Percentiles rank a stretch among this genome's conserved stretches.
Evolutionary conservation across 169 alveolate species (phyloP).

Genomic region (Cyclospora cayetanensis): DNA sequence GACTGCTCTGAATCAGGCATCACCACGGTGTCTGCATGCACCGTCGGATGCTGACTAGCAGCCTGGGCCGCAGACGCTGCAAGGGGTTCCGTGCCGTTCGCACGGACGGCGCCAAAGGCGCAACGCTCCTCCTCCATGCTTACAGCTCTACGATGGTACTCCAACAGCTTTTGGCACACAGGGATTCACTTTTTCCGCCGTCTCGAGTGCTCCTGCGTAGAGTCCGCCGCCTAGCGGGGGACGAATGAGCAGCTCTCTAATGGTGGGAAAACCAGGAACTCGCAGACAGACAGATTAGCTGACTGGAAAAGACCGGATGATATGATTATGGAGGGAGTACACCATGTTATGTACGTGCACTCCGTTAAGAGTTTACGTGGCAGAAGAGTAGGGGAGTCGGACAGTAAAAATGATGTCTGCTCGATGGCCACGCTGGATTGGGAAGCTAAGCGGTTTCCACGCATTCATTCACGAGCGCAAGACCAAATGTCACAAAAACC

Average conservation of each 20-base stretch:
- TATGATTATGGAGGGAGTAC: no score
- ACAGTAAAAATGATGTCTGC: no score
- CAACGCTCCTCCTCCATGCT: slow-evolving; percentile 53
- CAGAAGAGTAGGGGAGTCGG: no score
- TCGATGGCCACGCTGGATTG: no score
- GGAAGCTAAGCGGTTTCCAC: not conserved
- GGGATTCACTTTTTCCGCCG: not conserved
- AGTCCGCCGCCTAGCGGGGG: not conserved
- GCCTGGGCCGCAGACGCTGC: slow-evolving; percentile 27
- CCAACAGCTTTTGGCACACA: not conserved
- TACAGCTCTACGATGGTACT: not conserved
- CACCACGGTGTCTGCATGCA: not conserved
- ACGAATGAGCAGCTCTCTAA: not conserved
- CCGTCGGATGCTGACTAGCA: slow-evolving; percentile 64
- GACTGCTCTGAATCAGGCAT: not conserved
- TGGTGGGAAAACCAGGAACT: not conserved
- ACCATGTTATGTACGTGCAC: no score
- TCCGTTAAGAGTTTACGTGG: no score
- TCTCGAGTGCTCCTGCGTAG: not conserved
- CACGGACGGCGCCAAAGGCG: slow-evolving; percentile 27
- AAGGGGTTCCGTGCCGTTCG: slow-evolving; percentile 12
- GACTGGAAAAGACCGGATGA: no score
- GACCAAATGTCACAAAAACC: not conserved
- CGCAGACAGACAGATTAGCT: not conserved
- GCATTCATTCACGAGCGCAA: not conserved